Base-by-base conservation (phyloP, 1,284 basidiomycete genomes). In the Neolentinus lepideus region DNA sequence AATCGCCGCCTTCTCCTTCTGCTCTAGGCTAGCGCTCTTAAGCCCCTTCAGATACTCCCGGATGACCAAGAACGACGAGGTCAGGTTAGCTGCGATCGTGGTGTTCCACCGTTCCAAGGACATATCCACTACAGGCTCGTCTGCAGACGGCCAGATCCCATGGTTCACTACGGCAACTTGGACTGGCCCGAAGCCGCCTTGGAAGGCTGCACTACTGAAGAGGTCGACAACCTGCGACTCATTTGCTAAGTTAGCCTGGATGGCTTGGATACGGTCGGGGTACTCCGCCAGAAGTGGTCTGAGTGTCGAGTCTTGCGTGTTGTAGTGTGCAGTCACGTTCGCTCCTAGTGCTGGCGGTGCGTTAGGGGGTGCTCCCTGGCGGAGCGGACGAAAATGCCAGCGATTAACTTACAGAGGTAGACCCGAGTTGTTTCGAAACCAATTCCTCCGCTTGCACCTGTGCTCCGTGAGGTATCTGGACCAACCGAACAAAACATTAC, bases 321-420 rank as follows among this genome's bases (percentile, higher is more conserved):
- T 84, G 68, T 85, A 91, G 64, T 90, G 86, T 0, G 85, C 87
- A 0, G 85, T 83, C 8, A 91, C 85, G 57, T 76, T 77, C 2
- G 88, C 84, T 2, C 85, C 85, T 61, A 85, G 81, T 36, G 80
- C 85, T 88, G 64, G 24, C 19, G 8, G 47, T 4, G 33, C 9
- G 16, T n/a, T n/a, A n/a, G n/a, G n/a, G n/a, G n/a, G n/a, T n/a
- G n/a, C n/a, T n/a, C n/a, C n/a, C n/a, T n/a, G n/a, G n/a, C n/a
- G n/a, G n/a, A n/a, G n/a, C n/a, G n/a, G n/a, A n/a, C n/a, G 36
- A 50, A n/a, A 35, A 19, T 33, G 35, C 38, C 26, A 25, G 24
- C 3, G 33, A 56, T 57, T 21, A 43, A 65, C 70, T 64, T 58
- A 81, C 84, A 71, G 25, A 83, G 74, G 63, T 82, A 87, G 1